Evolutionary conservation across 31 red algal species (phyloP), one percentile per base, ranked within the genome.

Genomic region (Bonnemaisonia californica): DNA sequence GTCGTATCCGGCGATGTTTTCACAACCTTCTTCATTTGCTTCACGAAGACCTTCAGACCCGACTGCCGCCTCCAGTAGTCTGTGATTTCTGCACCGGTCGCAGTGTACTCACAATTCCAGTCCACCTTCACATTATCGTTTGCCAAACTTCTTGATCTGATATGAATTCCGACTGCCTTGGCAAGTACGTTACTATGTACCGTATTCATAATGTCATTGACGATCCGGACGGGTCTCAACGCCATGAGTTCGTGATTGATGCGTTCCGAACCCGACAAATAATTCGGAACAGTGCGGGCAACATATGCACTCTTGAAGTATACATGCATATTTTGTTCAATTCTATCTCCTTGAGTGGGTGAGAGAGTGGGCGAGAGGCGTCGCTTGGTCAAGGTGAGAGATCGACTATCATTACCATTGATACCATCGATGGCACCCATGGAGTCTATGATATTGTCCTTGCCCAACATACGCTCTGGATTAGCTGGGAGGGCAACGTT

Each of bases 231-330:
- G 0, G 84, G 84, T 54, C 30, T 8, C 61, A 87, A 62, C n/a
- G 35, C 36, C 45, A 21, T 40, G 1, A 87, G 66, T 62, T 87
- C 73, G 38, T 38, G 74, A 65, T 78, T 77, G 38, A 87, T 47
- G 2, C 60, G 3, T 5, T 29, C 37, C 19, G 59, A 58, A 22
- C 26, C 23, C 24, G 29, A 71, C 21, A 87, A 29, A 8, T 34
- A 21, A 11, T 29, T 11, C 11, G 84, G 84, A 29, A 68, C 36
- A 0, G 74, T 59, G 5, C 51, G 57, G 4, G 84, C 84, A 18
- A 87, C 69, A 40, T 87, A 93, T 18, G 83, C 82, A 37, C 78
- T 83, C 62, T 84, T 81, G 57, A 85, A 95, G 65, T 95, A 95
- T 26, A 95, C 77, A 66, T 89, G 79, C 19, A 68, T 74, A 37